Percentiles rank a stretch among this genome's conserved stretches.
Conservation (phyloP, 345 rosid genomes). For the Ceriops zippeliana region DNA sequence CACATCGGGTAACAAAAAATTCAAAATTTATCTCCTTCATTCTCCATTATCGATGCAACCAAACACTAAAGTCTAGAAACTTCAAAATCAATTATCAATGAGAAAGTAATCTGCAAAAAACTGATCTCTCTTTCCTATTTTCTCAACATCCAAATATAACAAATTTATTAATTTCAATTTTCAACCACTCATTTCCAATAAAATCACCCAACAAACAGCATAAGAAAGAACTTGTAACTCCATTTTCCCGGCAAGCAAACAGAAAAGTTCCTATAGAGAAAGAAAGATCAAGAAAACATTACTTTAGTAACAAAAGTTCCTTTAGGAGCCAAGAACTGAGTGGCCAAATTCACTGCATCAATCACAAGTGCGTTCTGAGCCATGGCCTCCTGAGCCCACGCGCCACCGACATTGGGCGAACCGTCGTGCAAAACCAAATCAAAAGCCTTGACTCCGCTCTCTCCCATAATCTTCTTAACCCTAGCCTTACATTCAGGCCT, state of each 20-base stretch:
- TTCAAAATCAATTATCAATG: no score
- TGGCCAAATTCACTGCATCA: slow-evolving; percentile 78
- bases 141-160: background rate
- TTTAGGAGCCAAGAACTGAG: slow-evolving; percentile 70
- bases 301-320: slow-evolving; percentile 85
- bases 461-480: slow-evolving; percentile 61
- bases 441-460: slow-evolving; percentile 59
- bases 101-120: no score
- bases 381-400: slow-evolving; percentile 91
- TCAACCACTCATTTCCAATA: background rate
- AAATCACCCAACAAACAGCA: background rate
- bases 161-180: background rate
- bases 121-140: no score
- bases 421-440: slow-evolving; percentile 87
- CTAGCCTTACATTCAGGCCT: slow-evolving; percentile 64
- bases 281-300: background rate
- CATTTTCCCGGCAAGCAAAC: background rate
- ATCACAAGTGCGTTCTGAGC: slow-evolving; percentile 83
- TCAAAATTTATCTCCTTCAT: no score
- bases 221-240: background rate
- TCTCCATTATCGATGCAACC: no score
- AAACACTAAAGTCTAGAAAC: no score
- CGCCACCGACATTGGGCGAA: slow-evolving; percentile 93
- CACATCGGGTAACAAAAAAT: no score
- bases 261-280: background rate